Evolutionary conservation across 768 basidiomycete genomes (phyloP).

Genomic region (Cystoderma amianthinum): DNA sequence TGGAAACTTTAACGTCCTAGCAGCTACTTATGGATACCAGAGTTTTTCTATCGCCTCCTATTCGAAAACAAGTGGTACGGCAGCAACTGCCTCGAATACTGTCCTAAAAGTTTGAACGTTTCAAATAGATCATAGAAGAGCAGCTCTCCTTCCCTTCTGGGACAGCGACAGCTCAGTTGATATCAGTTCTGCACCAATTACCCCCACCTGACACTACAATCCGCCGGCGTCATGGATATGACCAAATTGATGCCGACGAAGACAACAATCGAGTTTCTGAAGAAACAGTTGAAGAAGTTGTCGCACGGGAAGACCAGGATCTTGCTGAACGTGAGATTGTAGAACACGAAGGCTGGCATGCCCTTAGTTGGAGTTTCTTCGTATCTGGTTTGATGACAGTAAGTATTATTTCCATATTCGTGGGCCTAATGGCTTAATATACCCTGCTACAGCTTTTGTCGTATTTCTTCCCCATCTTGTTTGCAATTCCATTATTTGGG

Average conservation of each 20-base stretch:
- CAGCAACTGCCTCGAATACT: background rate
- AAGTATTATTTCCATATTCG: slow-evolving; percentile 15
- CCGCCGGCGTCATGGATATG: slow-evolving; percentile 55
- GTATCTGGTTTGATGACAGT: slow-evolving; percentile 76
- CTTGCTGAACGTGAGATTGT: slow-evolving; percentile 38
- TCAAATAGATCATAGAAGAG: slow-evolving; percentile 80
- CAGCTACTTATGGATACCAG: slow-evolving; percentile 24
- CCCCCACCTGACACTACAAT: slow-evolving; percentile 58
- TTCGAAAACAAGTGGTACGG: slow-evolving; percentile 89
- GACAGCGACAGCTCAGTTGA: slow-evolving; percentile 92
- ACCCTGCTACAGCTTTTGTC: slow-evolving; percentile 54
- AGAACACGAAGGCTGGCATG: slow-evolving; percentile 68
- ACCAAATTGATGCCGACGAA: slow-evolving; percentile 28
- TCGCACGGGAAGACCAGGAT: slow-evolving; percentile 15
- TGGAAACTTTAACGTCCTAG: background rate
- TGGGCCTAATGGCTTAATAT: slow-evolving; percentile 6
- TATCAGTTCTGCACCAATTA: slow-evolving; percentile 79
- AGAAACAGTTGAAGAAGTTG: slow-evolving; percentile 7
- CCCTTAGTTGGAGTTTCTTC: slow-evolving; percentile 72
- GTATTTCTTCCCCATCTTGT: slow-evolving; percentile 86
- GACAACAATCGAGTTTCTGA: slow-evolving; percentile 12
- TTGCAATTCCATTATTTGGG: slow-evolving; percentile 83
- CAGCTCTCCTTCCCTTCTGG: slow-evolving; percentile 92
- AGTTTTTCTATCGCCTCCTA: slow-evolving; percentile 93
- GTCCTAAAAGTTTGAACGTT: slow-evolving; percentile 3